Evolutionary conservation across 1,284 basidiomycete species (phyloP), one percentile per base, ranked within the genome.

Genomic region (Rhodotorula sp.): DNA sequence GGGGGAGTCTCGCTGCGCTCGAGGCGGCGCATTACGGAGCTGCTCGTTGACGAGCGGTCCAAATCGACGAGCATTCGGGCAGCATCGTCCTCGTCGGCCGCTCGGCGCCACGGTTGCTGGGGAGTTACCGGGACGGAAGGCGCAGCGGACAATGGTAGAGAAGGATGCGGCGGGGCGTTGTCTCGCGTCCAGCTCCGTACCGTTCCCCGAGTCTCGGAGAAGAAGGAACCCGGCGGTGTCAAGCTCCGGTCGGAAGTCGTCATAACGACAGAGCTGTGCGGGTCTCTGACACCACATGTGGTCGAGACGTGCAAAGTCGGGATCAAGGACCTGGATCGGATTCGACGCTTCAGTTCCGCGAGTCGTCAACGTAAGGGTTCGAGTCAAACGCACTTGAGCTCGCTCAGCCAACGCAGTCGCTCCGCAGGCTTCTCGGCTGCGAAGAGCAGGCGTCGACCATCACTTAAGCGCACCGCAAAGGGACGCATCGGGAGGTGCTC

Each of bases 341-440:
- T 43, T 43, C 10, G 38, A 14, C 10, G 12, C 38, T 43, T 21
- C 6, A 21, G 19, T 52, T 23, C 15, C 23, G 28, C 28, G 50
- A 52, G 10, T 52, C 3, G 21, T 14, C 50, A 14, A 0, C 21
- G n/a, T n/a, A 52, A 26, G 14, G 6, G n/a, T 2, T 26, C 50
- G 19, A 23, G 14, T 2, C 0, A 18, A 38, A 65, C 71, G 19
- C 5, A 73, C 71, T 67, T 54, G 1, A 73, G 43, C 18, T 65
- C 65, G 12, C 64, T 3, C 1, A 70, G 31, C 71, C 71, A 73
- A 3, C 50, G 45, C 26, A 73, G 59, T 10, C 66, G 47, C 12
- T 68, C 68, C 3, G 28, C 60, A 3, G 65, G 52, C 19, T 28
- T 55, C 43, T 67, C 60, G 38, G 60, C 45, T 1, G 62, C 62